phyloP scores from a whole-genome alignment of 2,329 filamentous ascomycete genomes.

The Nothophoma quercina region DNA sequence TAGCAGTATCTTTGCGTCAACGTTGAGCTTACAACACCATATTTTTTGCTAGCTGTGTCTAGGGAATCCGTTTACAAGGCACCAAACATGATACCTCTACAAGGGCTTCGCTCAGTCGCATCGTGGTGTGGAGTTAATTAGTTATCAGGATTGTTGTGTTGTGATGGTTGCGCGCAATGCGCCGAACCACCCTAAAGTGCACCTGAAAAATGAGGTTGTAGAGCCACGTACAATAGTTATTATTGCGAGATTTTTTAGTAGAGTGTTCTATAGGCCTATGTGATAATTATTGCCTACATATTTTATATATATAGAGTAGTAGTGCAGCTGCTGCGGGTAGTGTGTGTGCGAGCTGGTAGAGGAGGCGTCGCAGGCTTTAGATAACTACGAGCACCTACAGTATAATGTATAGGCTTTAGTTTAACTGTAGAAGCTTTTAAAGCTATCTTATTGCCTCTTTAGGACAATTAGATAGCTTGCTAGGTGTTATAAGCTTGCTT shows the following conservation, averaged over 20 bases:
- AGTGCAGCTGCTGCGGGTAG: conserved; percentile 1
- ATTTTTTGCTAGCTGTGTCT: too few relatives aligned
- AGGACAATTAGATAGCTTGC: conserved; percentile 7
- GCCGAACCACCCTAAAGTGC: too few relatives aligned
- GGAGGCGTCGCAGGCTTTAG: neutral
- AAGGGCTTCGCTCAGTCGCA: too few relatives aligned
- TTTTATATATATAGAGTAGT: neutral
- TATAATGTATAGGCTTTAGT: conserved; percentile 4
- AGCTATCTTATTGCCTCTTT: conserved; percentile 4
- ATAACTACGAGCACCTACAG: neutral
- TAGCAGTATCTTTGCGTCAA: too few relatives aligned
- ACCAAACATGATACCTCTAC: too few relatives aligned
- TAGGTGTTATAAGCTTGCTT: conserved; percentile 2
- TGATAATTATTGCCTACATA: neutral
- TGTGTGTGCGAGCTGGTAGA: neutral
- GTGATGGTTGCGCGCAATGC: too few relatives aligned
- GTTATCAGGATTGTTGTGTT: too few relatives aligned
- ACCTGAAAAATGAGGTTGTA: neutral
- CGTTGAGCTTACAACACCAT: too few relatives aligned
- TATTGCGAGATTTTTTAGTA: neutral
- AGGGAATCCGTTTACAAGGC: too few relatives aligned
- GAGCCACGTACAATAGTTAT: neutral
- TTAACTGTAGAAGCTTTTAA: conserved; percentile 1
- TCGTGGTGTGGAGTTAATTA: too few relatives aligned
- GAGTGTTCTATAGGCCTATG: neutral